Percentiles rank a stretch among this genome's conserved stretches.
These are phyloP conservation scores for Pisolithus tinctorius DNA, from an alignment of 768 basidiomycete genomes.

Conservation along the genomic window DNA sequence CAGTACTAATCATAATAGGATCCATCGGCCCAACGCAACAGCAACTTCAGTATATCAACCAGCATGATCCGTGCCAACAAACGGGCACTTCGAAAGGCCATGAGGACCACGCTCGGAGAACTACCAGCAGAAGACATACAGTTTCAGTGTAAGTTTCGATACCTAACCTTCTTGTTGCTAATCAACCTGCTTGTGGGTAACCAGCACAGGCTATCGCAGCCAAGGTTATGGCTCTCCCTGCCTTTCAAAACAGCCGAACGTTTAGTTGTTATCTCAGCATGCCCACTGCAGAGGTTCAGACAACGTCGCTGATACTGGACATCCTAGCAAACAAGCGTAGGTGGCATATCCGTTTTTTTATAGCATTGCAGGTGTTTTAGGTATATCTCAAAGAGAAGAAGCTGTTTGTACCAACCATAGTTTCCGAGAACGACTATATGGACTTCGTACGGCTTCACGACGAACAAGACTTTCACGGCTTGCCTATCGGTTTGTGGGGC, in stretches of 20 bases:
- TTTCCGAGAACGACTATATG: conserved; percentile 43
- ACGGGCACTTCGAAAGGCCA: conserved; percentile 43
- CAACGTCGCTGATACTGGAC: conserved; percentile 40
- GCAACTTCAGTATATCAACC: conserved; percentile 7
- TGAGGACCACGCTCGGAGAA: conserved; percentile 38
- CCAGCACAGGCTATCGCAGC: conserved; percentile 33
- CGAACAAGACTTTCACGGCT: conserved; percentile 46
- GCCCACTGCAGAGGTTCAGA: conserved; percentile 66
- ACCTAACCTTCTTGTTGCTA: conserved; percentile 1
- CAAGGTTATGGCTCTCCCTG: conserved; percentile 43
- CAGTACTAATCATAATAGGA: no score
- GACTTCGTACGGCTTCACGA: conserved; percentile 59
- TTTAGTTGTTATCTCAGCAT: conserved; percentile 79
- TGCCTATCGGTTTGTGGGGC: conserved; percentile 65
- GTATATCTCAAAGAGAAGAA: conserved; percentile 42
- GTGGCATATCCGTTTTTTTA: not conserved
- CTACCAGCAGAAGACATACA: conserved; percentile 41
- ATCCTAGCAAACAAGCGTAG: conserved; percentile 52
- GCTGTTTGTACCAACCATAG: conserved; percentile 65
- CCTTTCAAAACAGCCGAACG: conserved; percentile 41
- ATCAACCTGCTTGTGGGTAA: not conserved
- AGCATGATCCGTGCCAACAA: conserved; percentile 40
- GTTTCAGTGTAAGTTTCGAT: conserved; percentile 48
- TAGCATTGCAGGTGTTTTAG: not conserved
- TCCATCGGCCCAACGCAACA: no score